Base-by-base conservation (phyloP, 176 grass and related monocot genomes). In the Melocanna baccifera region DNA sequence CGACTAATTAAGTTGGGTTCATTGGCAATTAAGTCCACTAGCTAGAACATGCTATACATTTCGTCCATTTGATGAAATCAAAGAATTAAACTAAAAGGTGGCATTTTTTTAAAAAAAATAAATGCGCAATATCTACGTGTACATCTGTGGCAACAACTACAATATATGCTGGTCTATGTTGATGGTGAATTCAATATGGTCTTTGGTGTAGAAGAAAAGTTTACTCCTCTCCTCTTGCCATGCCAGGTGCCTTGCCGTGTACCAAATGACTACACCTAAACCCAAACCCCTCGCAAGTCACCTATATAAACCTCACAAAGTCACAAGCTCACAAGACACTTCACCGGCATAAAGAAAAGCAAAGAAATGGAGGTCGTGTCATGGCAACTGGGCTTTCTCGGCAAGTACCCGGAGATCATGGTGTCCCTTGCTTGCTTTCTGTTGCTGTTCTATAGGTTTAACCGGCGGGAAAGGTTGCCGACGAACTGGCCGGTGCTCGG, bases 401-500 rank as follows among this genome's bases (percentile, higher is more conserved):
- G 65, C 46, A 83, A 76, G 76, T 90, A 84, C 70, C 83, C 89
- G 16, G 91, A 93, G 74, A 39, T 82, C 65, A 41, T 89, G 30
- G 63, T 63, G 69, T 81, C 76, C 15, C 6, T 86, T 1, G 86
- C 66, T 12, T 94, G 75, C 86, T 84, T 84, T 25, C 11, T 94
- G 20, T 22, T 88, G 0, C 32, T 94, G 2, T 15, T 86, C n/a
- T 40, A 19, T 5, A 46, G 71, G 57, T 28, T 56, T 10, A 48
- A 67, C 1, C 81, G 81, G 19, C 42, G 80, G 7, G 28, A 66
- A 9, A 7, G 63, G n/a, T 5, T 91, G 25, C 95, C 95, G 12
- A 68, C 93, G 9, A 88, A 92, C 79, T 92, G 90, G 85, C 95
- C 95, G 26, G 28, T 92, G 32, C 1, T 97, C 25, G 95, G 95